Conservation (phyloP, 1,284 basidiomycete genomes). For the Sporisorium reilianum region DNA sequence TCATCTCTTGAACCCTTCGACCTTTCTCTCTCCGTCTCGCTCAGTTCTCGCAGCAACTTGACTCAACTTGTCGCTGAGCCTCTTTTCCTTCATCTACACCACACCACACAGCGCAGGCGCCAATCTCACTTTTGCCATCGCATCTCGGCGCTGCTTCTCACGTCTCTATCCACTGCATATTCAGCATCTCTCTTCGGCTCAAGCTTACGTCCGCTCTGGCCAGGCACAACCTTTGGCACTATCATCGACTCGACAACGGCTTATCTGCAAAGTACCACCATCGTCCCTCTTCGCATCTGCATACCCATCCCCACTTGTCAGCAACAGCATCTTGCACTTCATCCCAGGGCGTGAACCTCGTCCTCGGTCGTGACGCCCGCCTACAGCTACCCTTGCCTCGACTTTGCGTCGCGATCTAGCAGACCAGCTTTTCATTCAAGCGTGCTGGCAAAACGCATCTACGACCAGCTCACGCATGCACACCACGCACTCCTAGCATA, state of each 20-base stretch:
- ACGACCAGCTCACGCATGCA: not conserved
- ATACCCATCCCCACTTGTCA: slow-evolving; percentile 9
- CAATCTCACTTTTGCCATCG: not conserved
- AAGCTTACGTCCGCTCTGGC: too few relatives aligned
- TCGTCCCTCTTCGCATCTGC: slow-evolving; percentile 21
- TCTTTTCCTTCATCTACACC: not conserved
- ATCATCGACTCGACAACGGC: not conserved
- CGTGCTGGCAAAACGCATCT: not conserved
- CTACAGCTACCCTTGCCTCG: not conserved
- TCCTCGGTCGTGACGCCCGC: not conserved
- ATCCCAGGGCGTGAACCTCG: not conserved
- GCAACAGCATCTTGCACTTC: slow-evolving; percentile 5
- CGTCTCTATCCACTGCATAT: not conserved
- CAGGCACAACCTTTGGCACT: not conserved
- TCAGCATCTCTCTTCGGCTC: slow-evolving; percentile 7
- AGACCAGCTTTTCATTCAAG: too few relatives aligned
- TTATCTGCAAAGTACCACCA: not conserved
- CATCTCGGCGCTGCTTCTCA: not conserved
- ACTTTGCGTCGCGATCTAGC: not conserved
- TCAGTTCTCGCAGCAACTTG: not conserved
- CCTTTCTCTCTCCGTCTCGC: not conserved
- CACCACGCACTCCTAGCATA: not conserved
- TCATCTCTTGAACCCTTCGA: slow-evolving; percentile 9
- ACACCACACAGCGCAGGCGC: not conserved
- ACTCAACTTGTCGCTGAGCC: not conserved